Conservation (phyloP, 768 basidiomycete species). For the Tulasnella sp. region DNA sequence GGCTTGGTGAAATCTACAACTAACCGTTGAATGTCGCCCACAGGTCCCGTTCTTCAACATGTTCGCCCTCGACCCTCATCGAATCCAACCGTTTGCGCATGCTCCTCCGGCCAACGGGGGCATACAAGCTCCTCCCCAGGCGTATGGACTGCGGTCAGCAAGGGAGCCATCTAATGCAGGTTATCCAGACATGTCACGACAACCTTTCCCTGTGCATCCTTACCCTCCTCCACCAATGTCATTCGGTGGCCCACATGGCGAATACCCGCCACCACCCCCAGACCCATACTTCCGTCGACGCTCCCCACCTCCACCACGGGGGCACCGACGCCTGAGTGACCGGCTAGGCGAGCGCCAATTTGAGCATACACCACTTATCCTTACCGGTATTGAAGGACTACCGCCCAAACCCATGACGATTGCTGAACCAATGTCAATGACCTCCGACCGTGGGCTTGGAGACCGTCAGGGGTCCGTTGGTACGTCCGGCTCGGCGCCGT, state of each 20-base stretch:
- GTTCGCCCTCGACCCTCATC: slow-evolving; percentile 92
- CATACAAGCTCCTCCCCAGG: slow-evolving; percentile 69
- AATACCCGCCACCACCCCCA: slow-evolving; percentile 12
- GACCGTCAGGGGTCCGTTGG: slow-evolving; percentile 29
- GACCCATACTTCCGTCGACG: not conserved
- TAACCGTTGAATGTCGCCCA: slow-evolving; percentile 17
- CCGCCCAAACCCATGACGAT: slow-evolving; percentile 60
- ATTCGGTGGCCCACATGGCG: not conserved
- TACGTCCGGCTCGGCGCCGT: slow-evolving; percentile 39
- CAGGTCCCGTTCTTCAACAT: slow-evolving; percentile 88
- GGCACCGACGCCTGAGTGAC: slow-evolving; percentile 51
- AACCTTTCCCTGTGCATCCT: slow-evolving; percentile 5
- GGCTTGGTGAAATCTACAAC: slow-evolving; percentile 1
- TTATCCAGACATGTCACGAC: not conserved
- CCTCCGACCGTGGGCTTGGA: slow-evolving; percentile 10
- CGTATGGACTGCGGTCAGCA: slow-evolving; percentile 55
- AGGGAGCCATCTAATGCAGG: not conserved
- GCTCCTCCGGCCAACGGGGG: slow-evolving; percentile 59
- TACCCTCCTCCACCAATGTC: slow-evolving; percentile 7
- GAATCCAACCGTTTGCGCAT: slow-evolving; percentile 73
- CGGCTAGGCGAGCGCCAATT: slow-evolving; percentile 56
- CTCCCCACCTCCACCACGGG: not conserved
- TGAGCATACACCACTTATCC: slow-evolving; percentile 29
- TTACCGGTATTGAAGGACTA: slow-evolving; percentile 57
- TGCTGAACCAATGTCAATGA: slow-evolving; percentile 22